Percentiles rank a stretch among this genome's conserved stretches.
These are phyloP conservation scores for Fraxinus velutina DNA, from an alignment of 305 asterid species.

Conservation along the genomic window DNA sequence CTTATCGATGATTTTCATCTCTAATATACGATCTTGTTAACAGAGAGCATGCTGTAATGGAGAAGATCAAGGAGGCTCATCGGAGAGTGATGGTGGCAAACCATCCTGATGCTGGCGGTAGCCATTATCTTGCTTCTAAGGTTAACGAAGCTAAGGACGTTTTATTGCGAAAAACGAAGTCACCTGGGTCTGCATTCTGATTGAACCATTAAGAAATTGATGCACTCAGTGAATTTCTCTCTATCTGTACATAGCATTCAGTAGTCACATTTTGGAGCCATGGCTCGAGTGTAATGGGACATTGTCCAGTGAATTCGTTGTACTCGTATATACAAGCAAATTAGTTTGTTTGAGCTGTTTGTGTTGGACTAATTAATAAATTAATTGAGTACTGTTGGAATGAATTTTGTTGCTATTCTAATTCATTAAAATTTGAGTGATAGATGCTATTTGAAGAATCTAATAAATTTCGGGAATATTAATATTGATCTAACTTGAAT, in stretches of 20 bases:
- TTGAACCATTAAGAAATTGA: background rate
- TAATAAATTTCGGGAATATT: too few species aligned
- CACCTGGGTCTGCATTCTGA: conserved; percentile 49
- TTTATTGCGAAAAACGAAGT: conserved; percentile 40
- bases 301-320: background rate
- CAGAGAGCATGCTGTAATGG: conserved; percentile 48
- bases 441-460: too few species aligned
- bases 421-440: too few species aligned
- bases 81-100: conserved; percentile 80
- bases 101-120: conserved; percentile 89
- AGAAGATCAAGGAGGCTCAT: conserved; percentile 75
- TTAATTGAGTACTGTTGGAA: background rate
- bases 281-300: background rate
- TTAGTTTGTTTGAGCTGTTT: background rate
- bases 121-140: conserved; percentile 84
- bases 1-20: background rate
- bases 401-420: background rate
- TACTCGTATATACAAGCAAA: background rate
- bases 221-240: background rate
- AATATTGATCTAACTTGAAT: too few species aligned
- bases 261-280: background rate
- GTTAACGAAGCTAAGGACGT: conserved; percentile 77
- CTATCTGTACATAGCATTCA: background rate
- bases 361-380: background rate
- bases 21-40: background rate